Conservation (phyloP, 2,329 filamentous ascomycete genomes). For the Parafenestella ontariensis region DNA sequence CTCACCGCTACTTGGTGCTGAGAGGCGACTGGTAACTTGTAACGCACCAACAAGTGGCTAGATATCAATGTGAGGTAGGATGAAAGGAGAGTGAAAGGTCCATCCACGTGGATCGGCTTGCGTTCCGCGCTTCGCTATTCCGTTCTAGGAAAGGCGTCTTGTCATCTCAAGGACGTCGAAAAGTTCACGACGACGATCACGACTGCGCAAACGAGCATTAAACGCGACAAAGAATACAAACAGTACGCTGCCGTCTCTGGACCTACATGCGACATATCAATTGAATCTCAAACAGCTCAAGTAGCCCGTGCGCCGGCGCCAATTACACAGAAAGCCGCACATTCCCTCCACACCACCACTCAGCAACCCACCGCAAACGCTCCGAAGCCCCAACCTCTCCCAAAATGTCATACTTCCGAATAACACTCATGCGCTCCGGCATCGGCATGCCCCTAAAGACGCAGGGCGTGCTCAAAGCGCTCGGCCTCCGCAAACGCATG, state of each 20-base stretch:
- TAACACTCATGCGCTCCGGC: slow-evolving; percentile 86
- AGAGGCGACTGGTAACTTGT: background rate
- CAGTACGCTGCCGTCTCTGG: slow-evolving; percentile 1
- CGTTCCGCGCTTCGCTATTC: slow-evolving; percentile 11
- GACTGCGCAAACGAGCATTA: slow-evolving; percentile 21
- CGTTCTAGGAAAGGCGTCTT: slow-evolving; percentile 15
- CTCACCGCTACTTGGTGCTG: slow-evolving; percentile 19
- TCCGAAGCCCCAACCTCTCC: background rate
- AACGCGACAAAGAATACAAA: slow-evolving; percentile 5
- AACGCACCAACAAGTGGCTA: background rate
- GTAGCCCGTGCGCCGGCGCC: background rate
- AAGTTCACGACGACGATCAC: slow-evolving; percentile 22
- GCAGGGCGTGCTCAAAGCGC: slow-evolving; percentile 79
- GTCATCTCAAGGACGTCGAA: slow-evolving; percentile 16
- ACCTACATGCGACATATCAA: background rate
- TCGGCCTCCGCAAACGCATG: slow-evolving; percentile 84
- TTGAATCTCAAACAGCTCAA: slow-evolving; percentile 6
- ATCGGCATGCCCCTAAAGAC: slow-evolving; percentile 84
- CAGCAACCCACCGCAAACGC: background rate
- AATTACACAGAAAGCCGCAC: background rate
- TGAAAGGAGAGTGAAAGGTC: slow-evolving; percentile 9
- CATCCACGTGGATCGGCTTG: slow-evolving; percentile 17
- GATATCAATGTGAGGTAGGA: background rate
- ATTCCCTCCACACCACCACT: background rate
- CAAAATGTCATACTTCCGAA: slow-evolving; percentile 82